Conservation (phyloP, 352 stramenopile genomes). For the Phytophthora hibernalis region DNA sequence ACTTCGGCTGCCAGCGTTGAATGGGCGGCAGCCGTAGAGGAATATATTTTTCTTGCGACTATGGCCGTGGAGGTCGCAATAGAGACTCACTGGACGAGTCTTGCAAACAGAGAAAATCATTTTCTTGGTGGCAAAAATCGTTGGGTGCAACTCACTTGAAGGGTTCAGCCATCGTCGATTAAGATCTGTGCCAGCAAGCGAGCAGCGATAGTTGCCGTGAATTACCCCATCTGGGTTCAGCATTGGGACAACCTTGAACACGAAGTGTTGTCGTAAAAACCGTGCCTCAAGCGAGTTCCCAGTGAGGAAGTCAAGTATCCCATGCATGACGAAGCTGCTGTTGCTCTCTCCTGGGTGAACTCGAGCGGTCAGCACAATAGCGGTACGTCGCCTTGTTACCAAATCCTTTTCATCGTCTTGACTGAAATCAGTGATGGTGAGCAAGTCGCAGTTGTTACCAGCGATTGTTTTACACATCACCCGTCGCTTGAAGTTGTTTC, state of each 20-base stretch:
- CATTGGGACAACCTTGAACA: conserved; percentile 94
- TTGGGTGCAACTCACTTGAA: conserved; percentile 70
- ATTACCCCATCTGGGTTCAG: conserved; percentile 95
- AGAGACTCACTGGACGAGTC: conserved; percentile 66
- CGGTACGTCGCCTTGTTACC: conserved; percentile 42
- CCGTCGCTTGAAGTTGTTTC: conserved; percentile 56
- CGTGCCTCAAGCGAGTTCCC: conserved; percentile 69
- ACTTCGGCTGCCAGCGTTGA: conserved; percentile 39
- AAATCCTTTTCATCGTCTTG: conserved; percentile 52
- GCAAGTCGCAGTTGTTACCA: conserved; percentile 87
- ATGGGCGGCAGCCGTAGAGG: conserved; percentile 79
- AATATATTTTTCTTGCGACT: conserved; percentile 92
- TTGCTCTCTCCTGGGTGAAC: conserved; percentile 92
- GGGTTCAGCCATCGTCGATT: conserved; percentile 82
- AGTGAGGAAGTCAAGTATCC: conserved; percentile 89
- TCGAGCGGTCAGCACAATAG: conserved; percentile 82
- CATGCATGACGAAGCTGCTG: conserved; percentile 91
- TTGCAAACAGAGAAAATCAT: conserved; percentile 66
- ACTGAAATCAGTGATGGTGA: conserved; percentile 89
- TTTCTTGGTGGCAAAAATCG: conserved; percentile 76
- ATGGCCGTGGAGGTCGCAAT: conserved; percentile 91
- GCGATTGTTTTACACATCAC: conserved; percentile 86
- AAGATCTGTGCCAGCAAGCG: conserved; percentile 86
- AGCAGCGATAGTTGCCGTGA: conserved; percentile 92
- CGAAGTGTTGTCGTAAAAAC: conserved; percentile 81